Conservation (phyloP, 768 basidiomycete genomes). For the Lentinula guzmanii region DNA sequence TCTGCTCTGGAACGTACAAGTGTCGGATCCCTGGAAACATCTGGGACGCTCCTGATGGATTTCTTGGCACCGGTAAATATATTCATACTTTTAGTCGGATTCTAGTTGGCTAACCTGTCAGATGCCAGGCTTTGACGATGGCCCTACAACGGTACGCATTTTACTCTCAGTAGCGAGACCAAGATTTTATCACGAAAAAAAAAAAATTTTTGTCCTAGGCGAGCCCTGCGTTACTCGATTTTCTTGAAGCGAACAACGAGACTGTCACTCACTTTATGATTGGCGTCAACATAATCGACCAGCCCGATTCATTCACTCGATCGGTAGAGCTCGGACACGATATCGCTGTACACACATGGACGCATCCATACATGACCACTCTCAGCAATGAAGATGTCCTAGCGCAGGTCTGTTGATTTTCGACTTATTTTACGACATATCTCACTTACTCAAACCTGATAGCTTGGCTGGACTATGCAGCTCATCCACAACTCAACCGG, state of each 20-base stretch:
- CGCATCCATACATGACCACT: constrained; percentile 79
- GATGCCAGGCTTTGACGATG: constrained; percentile 68
- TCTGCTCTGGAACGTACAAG: constrained; percentile 77
- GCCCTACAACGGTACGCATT: constrained; percentile 45
- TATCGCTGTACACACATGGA: constrained; percentile 59
- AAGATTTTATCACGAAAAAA: background rate
- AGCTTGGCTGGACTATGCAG: constrained; percentile 78
- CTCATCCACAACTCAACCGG: constrained; percentile 77
- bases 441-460: background rate
- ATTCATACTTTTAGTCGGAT: background rate
- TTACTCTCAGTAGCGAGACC: background rate
- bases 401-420: constrained; percentile 40
- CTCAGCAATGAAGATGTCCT: constrained; percentile 63
- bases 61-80: constrained; percentile 36
- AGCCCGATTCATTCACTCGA: constrained; percentile 48
- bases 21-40: constrained; percentile 58
- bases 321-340: constrained; percentile 44
- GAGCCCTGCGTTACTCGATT: constrained; percentile 50
- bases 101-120: background rate
- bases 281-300: constrained; percentile 63
- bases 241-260: constrained; percentile 58
- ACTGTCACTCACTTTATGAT: constrained; percentile 90
- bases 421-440: background rate
- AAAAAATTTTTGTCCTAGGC: constrained; percentile 18
- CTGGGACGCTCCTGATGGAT: constrained; percentile 72